Conservation (phyloP, 83 land plant genomes). For the Diphasiastrum complanatum region DNA sequence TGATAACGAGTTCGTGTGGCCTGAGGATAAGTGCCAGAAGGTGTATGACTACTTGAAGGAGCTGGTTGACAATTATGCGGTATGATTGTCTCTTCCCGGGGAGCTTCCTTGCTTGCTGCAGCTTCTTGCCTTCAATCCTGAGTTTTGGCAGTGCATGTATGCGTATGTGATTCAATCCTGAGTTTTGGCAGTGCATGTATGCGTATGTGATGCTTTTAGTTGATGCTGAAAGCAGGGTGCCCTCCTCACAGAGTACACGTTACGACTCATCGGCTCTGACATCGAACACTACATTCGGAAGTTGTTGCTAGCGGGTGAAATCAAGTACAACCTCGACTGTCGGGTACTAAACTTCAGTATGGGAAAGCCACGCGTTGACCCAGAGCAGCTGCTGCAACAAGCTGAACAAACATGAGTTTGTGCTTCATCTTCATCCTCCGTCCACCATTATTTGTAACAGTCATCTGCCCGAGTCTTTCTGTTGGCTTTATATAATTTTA, state of each 20-base stretch:
- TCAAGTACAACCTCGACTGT: slow-evolving; percentile 82
- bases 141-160: neutral
- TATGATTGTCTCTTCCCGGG: slow-evolving; percentile 19
- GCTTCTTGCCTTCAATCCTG: neutral
- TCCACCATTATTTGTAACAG: too few species aligned
- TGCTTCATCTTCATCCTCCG: too few species aligned
- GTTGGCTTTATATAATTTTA: too few species aligned
- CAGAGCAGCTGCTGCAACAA: too few species aligned
- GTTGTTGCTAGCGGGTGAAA: slow-evolving; percentile 60
- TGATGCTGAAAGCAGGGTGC: slow-evolving; percentile 62
- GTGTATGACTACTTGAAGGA: slow-evolving; percentile 66
- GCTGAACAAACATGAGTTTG: too few species aligned
- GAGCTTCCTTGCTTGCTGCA: neutral
- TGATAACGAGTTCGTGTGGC: slow-evolving; percentile 80
- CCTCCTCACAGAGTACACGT: slow-evolving; percentile 67
- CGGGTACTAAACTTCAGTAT: slow-evolving; percentile 86
- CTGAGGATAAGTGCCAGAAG: slow-evolving; percentile 57
- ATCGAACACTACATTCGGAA: slow-evolving; percentile 83
- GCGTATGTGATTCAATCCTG: too few species aligned
- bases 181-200: too few species aligned
- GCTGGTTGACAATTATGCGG: slow-evolving; percentile 83
- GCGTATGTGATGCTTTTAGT: neutral
- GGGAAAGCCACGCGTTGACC: slow-evolving; percentile 71
- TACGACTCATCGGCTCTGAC: slow-evolving; percentile 85
- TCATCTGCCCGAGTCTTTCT: too few species aligned